These are phyloP conservation scores for Lathyrus aphaca DNA, from an alignment of 306 rosid genomes.

Conservation along the genomic window DNA sequence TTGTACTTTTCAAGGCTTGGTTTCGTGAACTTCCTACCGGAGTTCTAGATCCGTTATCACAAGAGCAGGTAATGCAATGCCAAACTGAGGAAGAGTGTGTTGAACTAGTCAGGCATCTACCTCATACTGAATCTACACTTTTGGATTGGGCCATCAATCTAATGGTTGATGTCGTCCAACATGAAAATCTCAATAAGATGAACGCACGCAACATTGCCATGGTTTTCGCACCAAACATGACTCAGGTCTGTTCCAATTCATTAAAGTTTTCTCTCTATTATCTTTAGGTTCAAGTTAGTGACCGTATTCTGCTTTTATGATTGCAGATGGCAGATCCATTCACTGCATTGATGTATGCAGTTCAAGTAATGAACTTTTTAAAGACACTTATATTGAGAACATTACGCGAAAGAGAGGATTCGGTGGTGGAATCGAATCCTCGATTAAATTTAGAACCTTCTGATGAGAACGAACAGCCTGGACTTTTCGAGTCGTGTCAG, in stretches of 20 bases:
- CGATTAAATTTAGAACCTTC: constrained; percentile 52
- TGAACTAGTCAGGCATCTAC: constrained; percentile 64
- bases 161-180: constrained; percentile 89
- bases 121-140: constrained; percentile 74
- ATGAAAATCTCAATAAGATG: constrained; percentile 85
- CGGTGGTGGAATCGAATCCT: constrained; percentile 48
- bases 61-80: constrained; percentile 80
- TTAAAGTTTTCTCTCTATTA: neutral
- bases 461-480: constrained; percentile 56
- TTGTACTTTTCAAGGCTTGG: constrained; percentile 71
- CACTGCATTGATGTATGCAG: constrained; percentile 88
- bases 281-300: neutral
- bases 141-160: constrained; percentile 92
- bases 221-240: constrained; percentile 99
- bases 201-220: constrained; percentile 82
- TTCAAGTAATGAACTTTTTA: constrained; percentile 90
- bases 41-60: constrained; percentile 69
- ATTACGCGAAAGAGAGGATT: constrained; percentile 63
- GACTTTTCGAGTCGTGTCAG: constrained; percentile 50
- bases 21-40: constrained; percentile 87
- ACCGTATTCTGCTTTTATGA: constrained; percentile 25
- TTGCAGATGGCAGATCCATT: constrained; percentile 91
- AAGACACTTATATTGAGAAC: constrained; percentile 69
- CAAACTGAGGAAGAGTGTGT: constrained; percentile 74
- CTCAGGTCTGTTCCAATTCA: constrained; percentile 59